Conservation (phyloP, 2,329 filamentous ascomycete genomes). For the Colletotrichum tropicicola region DNA sequence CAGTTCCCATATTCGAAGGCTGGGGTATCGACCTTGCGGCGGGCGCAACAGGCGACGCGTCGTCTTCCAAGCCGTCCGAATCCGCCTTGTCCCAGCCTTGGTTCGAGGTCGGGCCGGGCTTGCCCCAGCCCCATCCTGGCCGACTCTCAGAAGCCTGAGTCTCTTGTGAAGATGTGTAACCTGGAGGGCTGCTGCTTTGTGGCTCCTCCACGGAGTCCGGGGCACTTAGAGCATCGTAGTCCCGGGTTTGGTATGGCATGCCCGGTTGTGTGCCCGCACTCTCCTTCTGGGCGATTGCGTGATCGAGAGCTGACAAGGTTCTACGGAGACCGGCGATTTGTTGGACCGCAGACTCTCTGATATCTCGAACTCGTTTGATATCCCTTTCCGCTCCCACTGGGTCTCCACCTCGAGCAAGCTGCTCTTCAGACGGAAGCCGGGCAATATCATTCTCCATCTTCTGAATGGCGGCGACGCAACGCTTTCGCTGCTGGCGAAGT, state of each 20-base stretch:
- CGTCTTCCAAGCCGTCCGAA: conserved; percentile 37
- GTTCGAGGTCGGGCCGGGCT: not conserved
- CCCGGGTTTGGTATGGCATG: not conserved
- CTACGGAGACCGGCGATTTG: not conserved
- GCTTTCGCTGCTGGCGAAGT: not conserved
- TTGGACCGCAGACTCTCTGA: not conserved
- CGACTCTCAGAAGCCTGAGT: not conserved
- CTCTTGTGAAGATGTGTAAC: conserved; percentile 2
- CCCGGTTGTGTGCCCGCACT: not conserved
- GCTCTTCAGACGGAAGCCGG: not conserved
- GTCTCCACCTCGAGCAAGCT: not conserved
- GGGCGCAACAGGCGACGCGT: conserved; percentile 53
- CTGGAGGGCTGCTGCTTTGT: not conserved
- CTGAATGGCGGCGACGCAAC: not conserved
- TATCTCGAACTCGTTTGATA: not conserved
- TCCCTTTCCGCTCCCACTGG: not conserved
- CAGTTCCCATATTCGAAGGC: conserved; percentile 1
- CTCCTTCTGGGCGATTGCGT: not conserved
- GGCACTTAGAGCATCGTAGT: conserved; percentile 11
- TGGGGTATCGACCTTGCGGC: conserved; percentile 23
- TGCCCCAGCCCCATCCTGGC: conserved; percentile 8
- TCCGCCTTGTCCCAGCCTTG: conserved; percentile 3
- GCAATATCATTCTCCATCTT: not conserved
- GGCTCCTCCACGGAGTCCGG: not conserved
- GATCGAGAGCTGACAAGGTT: not conserved